Evolutionary conservation across 2,329 filamentous ascomycete species (phyloP).

Genomic region (Botrytis aclada): DNA sequence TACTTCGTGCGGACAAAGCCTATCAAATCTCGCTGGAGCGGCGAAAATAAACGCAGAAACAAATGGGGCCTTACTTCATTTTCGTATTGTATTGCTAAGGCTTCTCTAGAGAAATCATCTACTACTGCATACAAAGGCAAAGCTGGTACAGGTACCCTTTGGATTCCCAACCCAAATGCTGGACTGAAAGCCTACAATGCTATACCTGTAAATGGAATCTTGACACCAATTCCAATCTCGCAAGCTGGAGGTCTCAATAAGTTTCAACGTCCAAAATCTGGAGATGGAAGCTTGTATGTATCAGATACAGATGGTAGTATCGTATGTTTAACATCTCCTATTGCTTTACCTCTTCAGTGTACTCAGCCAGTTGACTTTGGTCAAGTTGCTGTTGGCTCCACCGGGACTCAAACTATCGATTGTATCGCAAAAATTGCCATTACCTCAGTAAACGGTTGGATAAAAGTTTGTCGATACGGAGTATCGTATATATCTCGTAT

Average conservation of each 20-base stretch:
- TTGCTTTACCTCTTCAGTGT: constrained; percentile 40
- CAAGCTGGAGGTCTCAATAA: constrained; percentile 39
- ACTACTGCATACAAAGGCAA: constrained; percentile 39
- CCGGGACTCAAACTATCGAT: constrained; percentile 30
- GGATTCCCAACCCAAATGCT: constrained; percentile 40
- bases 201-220: constrained; percentile 39
- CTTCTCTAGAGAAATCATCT: constrained; percentile 27
- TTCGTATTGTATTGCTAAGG: constrained; percentile 32
- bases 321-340: constrained; percentile 37
- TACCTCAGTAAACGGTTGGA: constrained; percentile 31
- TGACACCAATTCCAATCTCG: constrained; percentile 38
- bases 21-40: not conserved
- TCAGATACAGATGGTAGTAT: constrained; percentile 32
- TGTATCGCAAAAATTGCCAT: constrained; percentile 40
- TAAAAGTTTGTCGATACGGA: too few relatives aligned
- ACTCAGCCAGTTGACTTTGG: constrained; percentile 40
- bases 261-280: constrained; percentile 42
- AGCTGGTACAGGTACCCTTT: constrained; percentile 39
- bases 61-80: not conserved
- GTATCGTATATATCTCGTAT: too few relatives aligned
- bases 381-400: constrained; percentile 34
- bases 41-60: not conserved
- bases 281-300: constrained; percentile 38
- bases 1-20: not conserved
- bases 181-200: constrained; percentile 41